Percentiles rank a stretch among this genome's conserved stretches.
Evolutionary conservation across 108 stramenopile genomes (phyloP).

Genomic region (Pelagomonas calceolata): DNA sequence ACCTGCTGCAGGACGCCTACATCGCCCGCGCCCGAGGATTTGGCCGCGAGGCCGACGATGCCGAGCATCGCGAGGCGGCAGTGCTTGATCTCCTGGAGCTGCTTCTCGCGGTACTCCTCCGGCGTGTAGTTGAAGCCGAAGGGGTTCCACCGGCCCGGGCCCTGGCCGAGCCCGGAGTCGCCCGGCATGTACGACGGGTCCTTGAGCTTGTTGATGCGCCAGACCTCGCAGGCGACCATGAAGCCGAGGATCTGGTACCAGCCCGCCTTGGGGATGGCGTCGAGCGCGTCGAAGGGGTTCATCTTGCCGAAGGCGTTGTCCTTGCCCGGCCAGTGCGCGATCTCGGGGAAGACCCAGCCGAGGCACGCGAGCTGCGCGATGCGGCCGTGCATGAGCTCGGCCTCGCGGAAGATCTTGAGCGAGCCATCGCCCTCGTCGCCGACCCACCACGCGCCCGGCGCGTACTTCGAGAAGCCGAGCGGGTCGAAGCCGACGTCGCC

Average conservation of each 20-base stretch:
- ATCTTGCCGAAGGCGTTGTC: conserved; percentile 74
- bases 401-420: conserved; percentile 1
- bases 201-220: conserved; percentile 68
- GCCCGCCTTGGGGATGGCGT: conserved; percentile 63
- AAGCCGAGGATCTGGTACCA: conserved; percentile 70
- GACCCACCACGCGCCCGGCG: not conserved
- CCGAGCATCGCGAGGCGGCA: conserved; percentile 94
- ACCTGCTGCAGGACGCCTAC: conserved; percentile 66
- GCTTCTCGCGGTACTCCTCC: conserved; percentile 87
- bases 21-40: conserved; percentile 64
- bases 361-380: conserved; percentile 89
- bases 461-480: conserved; percentile 52
- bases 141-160: conserved; percentile 79
- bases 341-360: conserved; percentile 84
- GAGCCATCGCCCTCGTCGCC: not conserved
- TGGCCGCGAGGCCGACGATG: conserved; percentile 71
- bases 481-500: conserved; percentile 87
- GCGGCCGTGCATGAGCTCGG: conserved; percentile 65
- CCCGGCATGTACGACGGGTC: conserved; percentile 58
- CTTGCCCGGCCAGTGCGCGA: conserved; percentile 85
- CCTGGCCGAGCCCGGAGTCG: conserved; percentile 76
- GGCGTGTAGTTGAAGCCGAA: conserved; percentile 81
- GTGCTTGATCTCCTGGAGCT: conserved; percentile 91
- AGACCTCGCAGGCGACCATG: conserved; percentile 69
- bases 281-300: conserved; percentile 79